These are phyloP conservation scores for Theobroma grandiflorum DNA, from an alignment of 441 rosid species.

Conservation along the genomic window DNA sequence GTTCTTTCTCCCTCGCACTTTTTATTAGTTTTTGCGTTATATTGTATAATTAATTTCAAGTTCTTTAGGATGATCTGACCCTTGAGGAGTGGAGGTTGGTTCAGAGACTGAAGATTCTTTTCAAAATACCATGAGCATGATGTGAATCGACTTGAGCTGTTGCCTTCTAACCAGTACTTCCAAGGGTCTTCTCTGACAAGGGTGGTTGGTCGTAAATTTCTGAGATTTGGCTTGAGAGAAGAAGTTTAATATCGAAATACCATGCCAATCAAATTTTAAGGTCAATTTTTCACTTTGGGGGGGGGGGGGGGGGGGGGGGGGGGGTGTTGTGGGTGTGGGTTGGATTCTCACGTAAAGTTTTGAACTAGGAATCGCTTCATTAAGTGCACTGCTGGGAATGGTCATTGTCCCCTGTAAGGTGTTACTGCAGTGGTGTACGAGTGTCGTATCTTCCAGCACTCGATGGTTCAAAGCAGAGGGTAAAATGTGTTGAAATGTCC, in stretches of 20 bases:
- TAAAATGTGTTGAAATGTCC: no score
- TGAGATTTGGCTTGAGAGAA: not conserved
- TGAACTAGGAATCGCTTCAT: not conserved
- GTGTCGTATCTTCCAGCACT: no score
- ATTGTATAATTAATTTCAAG: not conserved
- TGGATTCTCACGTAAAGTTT: no score
- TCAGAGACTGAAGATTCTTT: conserved; percentile 1
- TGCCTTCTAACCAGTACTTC: not conserved
- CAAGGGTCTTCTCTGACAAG: not conserved
- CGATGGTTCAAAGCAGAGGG: not conserved
- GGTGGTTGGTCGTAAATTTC: not conserved
- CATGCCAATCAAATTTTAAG: no score
- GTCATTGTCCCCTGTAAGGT: no score
- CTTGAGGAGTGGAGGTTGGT: conserved; percentile 21
- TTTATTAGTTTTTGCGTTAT: not conserved
- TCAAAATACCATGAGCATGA: conserved; percentile 10
- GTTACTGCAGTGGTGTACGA: no score
- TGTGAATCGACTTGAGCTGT: not conserved
- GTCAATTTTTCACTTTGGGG: not conserved
- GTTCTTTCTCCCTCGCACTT: not conserved
- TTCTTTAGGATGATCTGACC: conserved; percentile 21
- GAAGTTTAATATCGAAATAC: not conserved
- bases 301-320: no score
- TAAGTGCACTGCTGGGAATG: not conserved
- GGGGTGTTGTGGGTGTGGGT: no score